These are phyloP conservation scores for Aspergillus egyptiacus DNA, from an alignment of 495 filamentous ascomycete species.

Conservation along the genomic window DNA sequence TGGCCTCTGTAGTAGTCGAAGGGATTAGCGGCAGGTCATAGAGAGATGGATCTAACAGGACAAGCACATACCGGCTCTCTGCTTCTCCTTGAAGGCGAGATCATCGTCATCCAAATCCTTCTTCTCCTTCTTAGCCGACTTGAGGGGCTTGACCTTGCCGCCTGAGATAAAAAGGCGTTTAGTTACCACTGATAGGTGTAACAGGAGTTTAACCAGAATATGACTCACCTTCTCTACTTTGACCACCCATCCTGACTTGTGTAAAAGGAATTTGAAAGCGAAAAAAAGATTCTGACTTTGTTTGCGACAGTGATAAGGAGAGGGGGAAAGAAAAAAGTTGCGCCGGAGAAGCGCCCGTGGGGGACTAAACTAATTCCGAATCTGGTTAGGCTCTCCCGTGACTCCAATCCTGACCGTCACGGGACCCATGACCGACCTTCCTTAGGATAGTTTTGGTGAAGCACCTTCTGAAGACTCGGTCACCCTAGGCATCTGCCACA, in stretches of 20 bases:
- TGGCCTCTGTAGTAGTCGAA: slow-evolving; percentile 51
- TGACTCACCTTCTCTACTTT: slow-evolving; percentile 57
- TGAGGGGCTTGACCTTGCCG: slow-evolving; percentile 81
- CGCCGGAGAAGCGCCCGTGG: slow-evolving; percentile 11
- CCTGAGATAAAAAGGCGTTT: slow-evolving; percentile 40
- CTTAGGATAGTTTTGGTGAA: too few relatives aligned
- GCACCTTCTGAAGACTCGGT: too few relatives aligned
- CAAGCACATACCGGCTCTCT: slow-evolving; percentile 57
- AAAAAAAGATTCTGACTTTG: slow-evolving; percentile 5
- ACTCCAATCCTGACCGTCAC: slow-evolving; percentile 6
- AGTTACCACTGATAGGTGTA: not conserved
- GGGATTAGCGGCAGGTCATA: not conserved
- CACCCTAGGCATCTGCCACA: not conserved
- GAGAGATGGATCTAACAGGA: not conserved
- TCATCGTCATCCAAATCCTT: slow-evolving; percentile 76
- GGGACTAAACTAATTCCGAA: slow-evolving; percentile 13
- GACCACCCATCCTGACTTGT: slow-evolving; percentile 54
- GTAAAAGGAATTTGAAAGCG: not conserved
- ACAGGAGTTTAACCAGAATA: not conserved
- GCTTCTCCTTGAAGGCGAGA: slow-evolving; percentile 66
- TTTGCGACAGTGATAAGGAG: slow-evolving; percentile 22
- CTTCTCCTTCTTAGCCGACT: slow-evolving; percentile 69
- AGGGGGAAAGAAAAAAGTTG: slow-evolving; percentile 14
- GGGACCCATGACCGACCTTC: not conserved
- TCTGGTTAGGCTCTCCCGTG: slow-evolving; percentile 17